Percentiles rank a stretch among this genome's conserved stretches.
phyloP scores from a whole-genome alignment of 768 basidiomycete genomes.

The Mycena galericulata region DNA sequence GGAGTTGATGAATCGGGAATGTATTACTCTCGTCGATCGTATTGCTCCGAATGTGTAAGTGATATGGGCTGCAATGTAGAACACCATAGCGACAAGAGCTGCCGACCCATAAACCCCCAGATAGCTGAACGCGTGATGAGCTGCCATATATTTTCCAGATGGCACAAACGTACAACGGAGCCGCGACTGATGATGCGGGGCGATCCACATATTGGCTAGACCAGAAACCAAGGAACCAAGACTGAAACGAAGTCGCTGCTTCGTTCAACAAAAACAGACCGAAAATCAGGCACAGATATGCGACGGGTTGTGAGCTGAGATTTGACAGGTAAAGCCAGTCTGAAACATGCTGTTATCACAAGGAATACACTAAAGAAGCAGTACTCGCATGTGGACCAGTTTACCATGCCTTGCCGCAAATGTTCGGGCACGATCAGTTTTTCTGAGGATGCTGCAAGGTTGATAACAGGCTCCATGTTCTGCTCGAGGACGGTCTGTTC shows the following conservation, averaged over 20 bases:
- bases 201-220: conserved; percentile 53
- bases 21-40: conserved; percentile 41
- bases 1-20: conserved; percentile 49
- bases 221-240: conserved; percentile 61
- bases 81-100: conserved; percentile 35
- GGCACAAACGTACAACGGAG: conserved; percentile 44
- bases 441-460: not conserved
- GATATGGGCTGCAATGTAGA: conserved; percentile 42
- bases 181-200: conserved; percentile 47
- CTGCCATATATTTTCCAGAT: not conserved
- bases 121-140: conserved; percentile 44
- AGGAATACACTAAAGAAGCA: not conserved
- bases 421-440: conserved; percentile 23
- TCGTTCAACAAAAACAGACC: conserved; percentile 40
- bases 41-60: conserved; percentile 50
- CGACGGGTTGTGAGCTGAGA: conserved; percentile 43
- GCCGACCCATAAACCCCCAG: conserved; percentile 49
- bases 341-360: conserved; percentile 30
- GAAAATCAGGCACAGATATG: conserved; percentile 46
- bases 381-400: conserved; percentile 47
- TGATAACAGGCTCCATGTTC: conserved; percentile 35
- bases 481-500: not conserved
- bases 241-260: conserved; percentile 41
- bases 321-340: conserved; percentile 45
- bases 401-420: conserved; percentile 20